A percentile compares a stretch with the other conserved stretches of the same genome.
phyloP scores from a whole-genome alignment of 129 eudicot species.

The Scalesia atractyloides region DNA sequence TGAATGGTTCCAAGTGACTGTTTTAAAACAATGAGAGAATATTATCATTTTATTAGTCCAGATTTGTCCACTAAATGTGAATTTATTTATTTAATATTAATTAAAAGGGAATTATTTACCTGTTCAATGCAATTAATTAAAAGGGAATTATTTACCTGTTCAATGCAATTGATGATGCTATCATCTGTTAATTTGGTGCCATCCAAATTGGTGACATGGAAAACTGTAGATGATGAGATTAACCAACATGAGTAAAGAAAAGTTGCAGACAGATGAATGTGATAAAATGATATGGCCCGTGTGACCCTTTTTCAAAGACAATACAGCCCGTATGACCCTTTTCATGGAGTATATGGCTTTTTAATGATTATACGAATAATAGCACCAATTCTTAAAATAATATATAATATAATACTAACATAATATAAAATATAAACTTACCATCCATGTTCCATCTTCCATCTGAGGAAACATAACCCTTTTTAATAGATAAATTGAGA shows the following conservation, averaged over 20 bases:
- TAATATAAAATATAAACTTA: constrained; percentile 16
- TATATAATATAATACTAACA: too few species aligned
- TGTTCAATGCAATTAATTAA: constrained; percentile 66
- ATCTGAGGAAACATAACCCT: constrained; percentile 90
- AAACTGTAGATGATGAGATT: constrained; percentile 53
- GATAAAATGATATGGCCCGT: constrained; percentile 4
- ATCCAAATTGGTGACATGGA: constrained; percentile 85
- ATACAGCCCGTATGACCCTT: too few species aligned
- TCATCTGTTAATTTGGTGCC: constrained; percentile 77
- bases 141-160: constrained; percentile 54
- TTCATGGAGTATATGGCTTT: too few species aligned
- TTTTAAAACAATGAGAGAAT: neutral
- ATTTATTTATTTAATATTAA: too few species aligned
- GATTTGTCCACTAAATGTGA: neutral
- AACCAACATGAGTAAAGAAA: constrained; percentile 22
- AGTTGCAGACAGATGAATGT: constrained; percentile 10
- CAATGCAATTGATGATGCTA: constrained; percentile 71
- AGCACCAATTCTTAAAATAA: neutral
- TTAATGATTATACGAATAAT: too few species aligned
- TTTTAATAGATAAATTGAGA: constrained; percentile 82
- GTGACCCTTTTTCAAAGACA: too few species aligned
- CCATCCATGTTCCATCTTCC: constrained; percentile 99
- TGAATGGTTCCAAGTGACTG: constrained; percentile 81
- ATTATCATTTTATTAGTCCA: neutral
- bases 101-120: constrained; percentile 39